These are phyloP conservation scores for Syncephalastrum monosporum DNA, from an alignment of 371 early-diverging fungal genomes.

Conservation along the genomic window DNA sequence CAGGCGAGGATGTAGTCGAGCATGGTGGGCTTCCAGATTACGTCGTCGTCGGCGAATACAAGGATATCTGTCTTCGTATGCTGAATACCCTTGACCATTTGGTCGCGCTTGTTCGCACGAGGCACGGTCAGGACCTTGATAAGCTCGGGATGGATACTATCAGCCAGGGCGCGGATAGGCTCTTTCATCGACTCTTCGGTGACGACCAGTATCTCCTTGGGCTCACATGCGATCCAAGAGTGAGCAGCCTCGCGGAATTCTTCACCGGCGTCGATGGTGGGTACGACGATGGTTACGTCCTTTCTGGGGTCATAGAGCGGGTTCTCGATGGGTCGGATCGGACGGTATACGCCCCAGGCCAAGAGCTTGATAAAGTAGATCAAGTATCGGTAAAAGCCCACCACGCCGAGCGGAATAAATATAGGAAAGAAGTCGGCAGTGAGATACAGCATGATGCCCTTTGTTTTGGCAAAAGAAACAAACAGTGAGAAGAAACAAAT, in stretches of 20 bases:
- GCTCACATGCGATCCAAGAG: conserved; percentile 68
- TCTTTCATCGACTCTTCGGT: conserved; percentile 57
- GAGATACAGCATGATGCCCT: conserved; percentile 62
- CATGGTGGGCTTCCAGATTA: conserved; percentile 66
- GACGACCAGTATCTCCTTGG: conserved; percentile 63
- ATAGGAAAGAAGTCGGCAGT: conserved; percentile 72
- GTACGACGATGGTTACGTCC: conserved; percentile 75
- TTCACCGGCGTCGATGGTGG: conserved; percentile 77
- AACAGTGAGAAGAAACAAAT: too few relatives aligned
- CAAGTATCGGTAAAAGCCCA: conserved; percentile 74
- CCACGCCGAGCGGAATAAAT: conserved; percentile 71
- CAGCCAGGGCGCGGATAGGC: conserved; percentile 47
- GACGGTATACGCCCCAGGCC: conserved; percentile 56
- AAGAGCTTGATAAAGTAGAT: conserved; percentile 65
- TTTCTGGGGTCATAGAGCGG: conserved; percentile 52
- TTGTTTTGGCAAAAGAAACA: too few relatives aligned
- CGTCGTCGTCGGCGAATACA: conserved; percentile 79
- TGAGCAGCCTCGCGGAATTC: conserved; percentile 68
- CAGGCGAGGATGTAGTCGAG: conserved; percentile 70
- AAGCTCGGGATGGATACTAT: conserved; percentile 39
- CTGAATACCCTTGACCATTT: conserved; percentile 73
- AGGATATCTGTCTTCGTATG: conserved; percentile 65
- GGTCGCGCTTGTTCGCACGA: conserved; percentile 66
- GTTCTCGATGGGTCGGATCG: conserved; percentile 47
- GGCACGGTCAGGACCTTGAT: conserved; percentile 56